These are phyloP conservation scores for Blakeslea trispora DNA, from an alignment of 371 early-diverging fungal species.

Conservation along the genomic window DNA sequence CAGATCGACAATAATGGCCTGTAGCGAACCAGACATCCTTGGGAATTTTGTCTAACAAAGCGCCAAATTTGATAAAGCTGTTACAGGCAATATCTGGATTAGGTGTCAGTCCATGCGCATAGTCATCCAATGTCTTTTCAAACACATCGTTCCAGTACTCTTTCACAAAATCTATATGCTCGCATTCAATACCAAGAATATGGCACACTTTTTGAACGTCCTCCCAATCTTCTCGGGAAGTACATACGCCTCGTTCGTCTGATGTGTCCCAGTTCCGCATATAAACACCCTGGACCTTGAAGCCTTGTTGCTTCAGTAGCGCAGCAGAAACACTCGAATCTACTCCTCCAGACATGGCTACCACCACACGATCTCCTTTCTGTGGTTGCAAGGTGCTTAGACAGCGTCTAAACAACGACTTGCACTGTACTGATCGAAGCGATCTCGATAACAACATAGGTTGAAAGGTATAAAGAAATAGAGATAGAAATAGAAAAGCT, in stretches of 20 bases:
- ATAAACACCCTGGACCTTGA: slow-evolving; percentile 78
- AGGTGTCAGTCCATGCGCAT: slow-evolving; percentile 79
- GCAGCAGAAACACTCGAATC: slow-evolving; percentile 79
- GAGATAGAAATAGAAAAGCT: not conserved
- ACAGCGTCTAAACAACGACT: slow-evolving; percentile 8
- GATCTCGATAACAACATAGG: not conserved
- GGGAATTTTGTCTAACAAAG: slow-evolving; percentile 59
- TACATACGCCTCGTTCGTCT: slow-evolving; percentile 82
- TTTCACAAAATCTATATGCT: slow-evolving; percentile 75
- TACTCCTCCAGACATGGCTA: slow-evolving; percentile 92
- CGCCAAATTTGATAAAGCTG: slow-evolving; percentile 90
- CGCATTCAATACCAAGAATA: slow-evolving; percentile 67
- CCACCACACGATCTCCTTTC: slow-evolving; percentile 48
- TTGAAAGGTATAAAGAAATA: slow-evolving; percentile 4
- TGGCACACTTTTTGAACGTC: slow-evolving; percentile 80
- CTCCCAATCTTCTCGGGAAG: slow-evolving; percentile 77
- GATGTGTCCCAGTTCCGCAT: slow-evolving; percentile 95
- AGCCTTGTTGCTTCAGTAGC: slow-evolving; percentile 37
- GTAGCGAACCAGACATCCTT: slow-evolving; percentile 70
- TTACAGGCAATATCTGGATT: slow-evolving; percentile 95
- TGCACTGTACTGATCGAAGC: slow-evolving; percentile 1
- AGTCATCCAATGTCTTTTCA: slow-evolving; percentile 70
- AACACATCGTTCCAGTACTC: slow-evolving; percentile 94
- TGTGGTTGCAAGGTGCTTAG: slow-evolving; percentile 11
- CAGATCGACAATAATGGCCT: slow-evolving; percentile 83